These are phyloP conservation scores for Yamadazyma songkhlaensis DNA, from an alignment of 1,139 yeast genomes.

Conservation along the genomic window DNA sequence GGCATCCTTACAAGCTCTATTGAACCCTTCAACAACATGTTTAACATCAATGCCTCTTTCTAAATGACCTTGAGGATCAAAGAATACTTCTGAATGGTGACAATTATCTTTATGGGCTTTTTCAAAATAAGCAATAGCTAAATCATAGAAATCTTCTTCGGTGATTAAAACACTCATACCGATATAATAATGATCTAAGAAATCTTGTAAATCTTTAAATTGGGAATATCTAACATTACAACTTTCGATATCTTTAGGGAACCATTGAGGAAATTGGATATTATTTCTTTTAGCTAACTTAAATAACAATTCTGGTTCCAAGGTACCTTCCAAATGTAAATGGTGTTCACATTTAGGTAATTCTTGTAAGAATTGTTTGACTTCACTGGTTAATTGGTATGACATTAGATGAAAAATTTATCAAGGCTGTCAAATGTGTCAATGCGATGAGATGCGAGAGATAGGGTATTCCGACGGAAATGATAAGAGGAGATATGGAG, in stretches of 20 bases:
- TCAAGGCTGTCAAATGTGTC: too few species aligned
- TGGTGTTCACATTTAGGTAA: conserved; percentile 85
- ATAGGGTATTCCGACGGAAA: background rate
- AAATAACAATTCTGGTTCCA: conserved; percentile 69
- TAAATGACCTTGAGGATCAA: conserved; percentile 82
- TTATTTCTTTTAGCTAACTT: conserved; percentile 59
- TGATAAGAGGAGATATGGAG: too few species aligned
- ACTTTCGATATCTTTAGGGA: conserved; percentile 54
- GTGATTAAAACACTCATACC: conserved; percentile 70
- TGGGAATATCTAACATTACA: conserved; percentile 56
- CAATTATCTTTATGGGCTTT: conserved; percentile 63
- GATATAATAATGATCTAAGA: conserved; percentile 71
- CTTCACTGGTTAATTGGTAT: conserved; percentile 10
- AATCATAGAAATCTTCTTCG: conserved; percentile 66
- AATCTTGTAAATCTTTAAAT: conserved; percentile 70
- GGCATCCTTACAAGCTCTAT: conserved; percentile 62
- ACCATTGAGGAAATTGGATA: conserved; percentile 53
- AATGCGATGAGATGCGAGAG: background rate
- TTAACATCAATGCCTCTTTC: conserved; percentile 62
- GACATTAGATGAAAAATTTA: conserved; percentile 3
- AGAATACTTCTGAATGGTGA: conserved; percentile 67
- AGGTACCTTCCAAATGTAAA: conserved; percentile 76
- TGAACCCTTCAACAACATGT: conserved; percentile 60
- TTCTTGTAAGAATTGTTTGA: conserved; percentile 50
- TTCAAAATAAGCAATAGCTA: conserved; percentile 70